These are phyloP conservation scores for Cryphonectria naterciae DNA, from an alignment of 2,329 filamentous ascomycete species.

Conservation along the genomic window DNA sequence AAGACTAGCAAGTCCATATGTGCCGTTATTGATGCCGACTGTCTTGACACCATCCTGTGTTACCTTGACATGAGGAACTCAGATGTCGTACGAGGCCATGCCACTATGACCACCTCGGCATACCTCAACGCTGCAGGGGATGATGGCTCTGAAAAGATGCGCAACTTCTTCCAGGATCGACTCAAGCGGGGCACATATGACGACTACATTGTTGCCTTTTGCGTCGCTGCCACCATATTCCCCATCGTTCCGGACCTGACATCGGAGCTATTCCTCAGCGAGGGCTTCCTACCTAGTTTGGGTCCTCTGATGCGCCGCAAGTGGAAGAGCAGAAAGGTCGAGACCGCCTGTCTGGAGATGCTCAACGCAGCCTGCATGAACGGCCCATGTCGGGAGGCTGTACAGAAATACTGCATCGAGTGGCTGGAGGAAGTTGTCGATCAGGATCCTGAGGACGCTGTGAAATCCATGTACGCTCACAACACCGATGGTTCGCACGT, in stretches of 20 bases:
- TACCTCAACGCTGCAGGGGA: constrained; percentile 79
- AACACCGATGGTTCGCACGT: constrained; percentile 60
- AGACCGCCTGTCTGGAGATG: constrained; percentile 84
- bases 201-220: constrained; percentile 89
- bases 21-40: constrained; percentile 70
- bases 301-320: constrained; percentile 77
- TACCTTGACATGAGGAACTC: constrained; percentile 85
- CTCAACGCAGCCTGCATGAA: constrained; percentile 92
- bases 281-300: constrained; percentile 81
- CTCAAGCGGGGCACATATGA: constrained; percentile 79
- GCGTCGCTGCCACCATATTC: constrained; percentile 86
- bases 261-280: constrained; percentile 79
- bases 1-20: constrained; percentile 55
- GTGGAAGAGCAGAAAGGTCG: constrained; percentile 83
- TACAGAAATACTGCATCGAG: constrained; percentile 80
- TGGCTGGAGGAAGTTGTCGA: constrained; percentile 87
- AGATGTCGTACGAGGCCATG: constrained; percentile 75
- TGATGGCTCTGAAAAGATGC: constrained; percentile 70
- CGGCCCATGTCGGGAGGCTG: constrained; percentile 76
- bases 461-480: constrained; percentile 52
- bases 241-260: constrained; percentile 79
- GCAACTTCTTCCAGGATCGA: constrained; percentile 73
- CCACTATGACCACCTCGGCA: constrained; percentile 79
- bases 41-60: constrained; percentile 82
- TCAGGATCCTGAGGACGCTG: constrained; percentile 64